Evolutionary conservation across 1,139 yeast species (phyloP), one percentile per base, ranked within the genome.

Genomic region (Kodamaea ohmeri): DNA sequence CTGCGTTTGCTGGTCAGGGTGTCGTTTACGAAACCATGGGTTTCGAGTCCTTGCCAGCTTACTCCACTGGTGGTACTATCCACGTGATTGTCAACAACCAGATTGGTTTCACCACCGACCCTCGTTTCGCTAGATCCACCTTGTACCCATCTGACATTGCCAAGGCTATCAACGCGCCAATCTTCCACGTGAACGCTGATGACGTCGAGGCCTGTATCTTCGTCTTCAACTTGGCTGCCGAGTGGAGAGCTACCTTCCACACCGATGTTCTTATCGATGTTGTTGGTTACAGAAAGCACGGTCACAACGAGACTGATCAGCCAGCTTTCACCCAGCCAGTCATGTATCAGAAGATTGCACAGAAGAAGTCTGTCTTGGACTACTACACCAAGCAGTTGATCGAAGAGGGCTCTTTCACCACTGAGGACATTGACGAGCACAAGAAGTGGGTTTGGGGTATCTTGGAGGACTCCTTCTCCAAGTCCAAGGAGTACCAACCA

Each of bases 241-340:
- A 92, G 68, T 92, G 96, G 96, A 84, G 98, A 73, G 88, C 95
- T 37, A 82, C 87, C 46, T 92, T 85, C 89, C 92, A 90, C 71
- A 78, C 95, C 42, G 98, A 94, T 61, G 97, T 89, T 45, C 87
- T 92, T 54, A 83, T 92, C 56, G 99, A 92, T 66, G 84, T 94
- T 58, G 97, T 92, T 58, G 96, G 98, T 66, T 92, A 94, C 86
- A 82, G 99, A 73, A 90, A 90, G 69, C 80, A 92, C 63, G 99
- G 99, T 65, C 99, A 92, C 76, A 92, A 92, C 65, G 99, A 92
- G 76, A 92, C 97, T 51, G 99, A 92, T 71, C 98, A 92, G 74
- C 98, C 99, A 43, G 74, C 96, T 34, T 92, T 92, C 79, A 92
- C 99, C 33, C 99, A 92, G 70, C 99, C 99, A 37, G 70, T 89